Evolutionary conservation across 495 filamentous ascomycete species (phyloP).

Genomic region (Aspergillus conjunctus): DNA sequence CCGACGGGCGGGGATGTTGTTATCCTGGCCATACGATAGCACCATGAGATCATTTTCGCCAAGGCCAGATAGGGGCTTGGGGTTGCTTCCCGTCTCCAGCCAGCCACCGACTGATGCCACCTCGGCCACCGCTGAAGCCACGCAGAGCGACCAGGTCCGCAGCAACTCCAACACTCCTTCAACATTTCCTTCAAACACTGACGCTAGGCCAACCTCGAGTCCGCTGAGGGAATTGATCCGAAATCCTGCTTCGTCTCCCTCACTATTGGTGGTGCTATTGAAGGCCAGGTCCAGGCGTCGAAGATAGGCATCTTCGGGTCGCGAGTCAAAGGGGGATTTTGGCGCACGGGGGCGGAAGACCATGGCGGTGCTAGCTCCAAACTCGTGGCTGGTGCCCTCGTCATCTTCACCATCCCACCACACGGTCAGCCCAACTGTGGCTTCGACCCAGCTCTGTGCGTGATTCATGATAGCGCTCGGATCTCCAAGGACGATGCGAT

Average conservation of each 20-base stretch:
- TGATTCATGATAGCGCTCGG: constrained; percentile 65
- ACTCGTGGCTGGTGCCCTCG: constrained; percentile 26
- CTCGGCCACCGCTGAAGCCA: constrained; percentile 77
- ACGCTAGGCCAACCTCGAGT: constrained; percentile 77
- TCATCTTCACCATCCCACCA: constrained; percentile 87
- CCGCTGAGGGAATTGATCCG: constrained; percentile 69
- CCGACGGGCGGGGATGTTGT: constrained; percentile 16
- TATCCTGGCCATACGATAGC: constrained; percentile 53
- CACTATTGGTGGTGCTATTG: constrained; percentile 47
- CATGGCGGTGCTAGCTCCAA: constrained; percentile 31
- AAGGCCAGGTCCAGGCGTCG: constrained; percentile 55
- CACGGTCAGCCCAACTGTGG: constrained; percentile 72
- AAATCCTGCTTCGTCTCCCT: constrained; percentile 53
- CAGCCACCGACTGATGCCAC: constrained; percentile 74
- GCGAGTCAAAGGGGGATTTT: constrained; percentile 36
- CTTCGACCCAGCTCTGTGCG: constrained; percentile 85
- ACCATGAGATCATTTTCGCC: constrained; percentile 65
- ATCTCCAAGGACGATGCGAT: constrained; percentile 73
- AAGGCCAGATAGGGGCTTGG: constrained; percentile 43
- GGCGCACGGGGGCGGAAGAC: constrained; percentile 34
- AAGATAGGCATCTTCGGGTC: constrained; percentile 54
- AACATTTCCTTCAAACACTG: constrained; percentile 73
- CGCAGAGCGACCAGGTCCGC: constrained; percentile 72
- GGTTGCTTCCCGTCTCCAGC: constrained; percentile 49
- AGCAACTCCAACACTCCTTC: constrained; percentile 74